A percentile compares a stretch with the other conserved stretches of the same genome.
phyloP scores from a whole-genome alignment of 495 filamentous ascomycete genomes.

The Annulohypoxylon bovei region DNA sequence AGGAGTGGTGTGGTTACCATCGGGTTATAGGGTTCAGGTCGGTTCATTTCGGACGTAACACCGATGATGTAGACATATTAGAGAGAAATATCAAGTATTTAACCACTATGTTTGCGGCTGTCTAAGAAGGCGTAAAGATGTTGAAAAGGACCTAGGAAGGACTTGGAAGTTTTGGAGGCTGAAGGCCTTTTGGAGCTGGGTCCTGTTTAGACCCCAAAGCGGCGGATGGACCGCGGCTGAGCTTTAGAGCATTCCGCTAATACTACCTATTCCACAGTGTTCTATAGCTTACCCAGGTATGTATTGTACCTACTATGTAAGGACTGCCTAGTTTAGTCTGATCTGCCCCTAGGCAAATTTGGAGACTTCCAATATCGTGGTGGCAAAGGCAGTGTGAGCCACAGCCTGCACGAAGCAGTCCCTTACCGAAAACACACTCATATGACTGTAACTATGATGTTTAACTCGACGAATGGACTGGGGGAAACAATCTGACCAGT shows the following conservation, averaged over 20 bases:
- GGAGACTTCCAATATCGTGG: neutral
- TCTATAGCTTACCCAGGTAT: too few relatives aligned
- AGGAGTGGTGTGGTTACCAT: neutral
- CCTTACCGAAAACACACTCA: neutral
- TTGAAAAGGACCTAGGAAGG: neutral
- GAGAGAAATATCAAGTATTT: neutral
- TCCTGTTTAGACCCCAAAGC: neutral
- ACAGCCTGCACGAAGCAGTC: neutral
- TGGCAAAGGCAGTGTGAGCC: neutral
- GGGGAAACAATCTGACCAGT: neutral
- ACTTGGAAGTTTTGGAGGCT: neutral
- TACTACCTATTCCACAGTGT: neutral
- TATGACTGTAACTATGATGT: neutral
- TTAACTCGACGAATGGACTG: neutral
- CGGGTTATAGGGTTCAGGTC: neutral
- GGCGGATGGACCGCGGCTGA: neutral
- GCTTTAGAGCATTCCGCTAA: neutral
- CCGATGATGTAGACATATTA: neutral
- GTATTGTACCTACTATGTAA: neutral
- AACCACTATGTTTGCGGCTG: neutral
- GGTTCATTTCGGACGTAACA: conserved; percentile 7
- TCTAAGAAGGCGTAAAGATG: neutral
- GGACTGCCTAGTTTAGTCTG: neutral
- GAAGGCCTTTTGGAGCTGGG: neutral
- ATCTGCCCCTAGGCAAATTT: neutral